These are phyloP conservation scores for Paratinospora sagittata DNA, from an alignment of 164 flowering plant species.

Conservation along the genomic window DNA sequence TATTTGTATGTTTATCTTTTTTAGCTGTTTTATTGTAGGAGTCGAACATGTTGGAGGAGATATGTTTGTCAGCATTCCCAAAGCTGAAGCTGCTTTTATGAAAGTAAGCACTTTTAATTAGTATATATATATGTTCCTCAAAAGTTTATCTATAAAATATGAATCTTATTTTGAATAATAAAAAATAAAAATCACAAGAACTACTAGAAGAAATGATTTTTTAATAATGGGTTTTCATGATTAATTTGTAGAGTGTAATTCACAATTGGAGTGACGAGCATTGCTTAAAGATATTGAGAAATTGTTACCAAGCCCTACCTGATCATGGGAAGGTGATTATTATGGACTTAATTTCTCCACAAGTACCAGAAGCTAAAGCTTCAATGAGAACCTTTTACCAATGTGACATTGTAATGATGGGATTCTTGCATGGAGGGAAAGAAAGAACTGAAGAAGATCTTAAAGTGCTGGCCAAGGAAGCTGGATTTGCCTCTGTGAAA, in stretches of 20 bases:
- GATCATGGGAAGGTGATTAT: no score
- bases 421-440: constrained; percentile 16
- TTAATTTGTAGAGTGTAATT: constrained; percentile 15
- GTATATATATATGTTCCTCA: no score
- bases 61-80: no score
- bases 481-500: constrained; percentile 10
- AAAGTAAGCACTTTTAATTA: no score
- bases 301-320: no score
- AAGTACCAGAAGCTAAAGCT: not conserved
- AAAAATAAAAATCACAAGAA: no score
- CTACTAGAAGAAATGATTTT: no score
- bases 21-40: constrained; percentile 20
- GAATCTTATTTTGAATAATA: no score
- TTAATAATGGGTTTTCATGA: no score
- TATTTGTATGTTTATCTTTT: no score
- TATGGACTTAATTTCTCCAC: no score
- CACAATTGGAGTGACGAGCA: constrained; percentile 25
- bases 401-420: constrained; percentile 15
- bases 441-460: constrained; percentile 19
- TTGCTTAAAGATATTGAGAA: constrained; percentile 16
- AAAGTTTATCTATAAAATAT: no score
- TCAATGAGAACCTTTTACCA: not conserved
- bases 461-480: constrained; percentile 11
- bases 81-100: constrained; percentile 35
- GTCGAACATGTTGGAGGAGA: constrained; percentile 28